Evolutionary conservation across 2,329 filamentous ascomycete species (phyloP).

Genomic region (Celoporthe dispersa): DNA sequence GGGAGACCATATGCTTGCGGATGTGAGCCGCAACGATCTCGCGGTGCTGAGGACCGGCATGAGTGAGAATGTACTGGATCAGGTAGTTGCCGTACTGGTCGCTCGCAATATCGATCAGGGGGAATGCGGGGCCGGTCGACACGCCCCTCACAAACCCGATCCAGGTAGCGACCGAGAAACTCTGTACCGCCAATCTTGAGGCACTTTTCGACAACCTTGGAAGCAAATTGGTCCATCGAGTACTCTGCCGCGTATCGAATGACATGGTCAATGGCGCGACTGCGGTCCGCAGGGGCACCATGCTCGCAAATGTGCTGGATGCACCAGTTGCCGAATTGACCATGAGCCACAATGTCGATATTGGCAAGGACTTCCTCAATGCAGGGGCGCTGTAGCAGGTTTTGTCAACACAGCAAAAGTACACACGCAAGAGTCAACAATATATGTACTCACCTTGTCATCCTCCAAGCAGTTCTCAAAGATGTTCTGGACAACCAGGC

Average conservation of each 20-base stretch:
- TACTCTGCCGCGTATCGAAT: conserved; percentile 93
- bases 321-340: conserved; percentile 99
- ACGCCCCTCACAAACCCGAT: conserved; percentile 90
- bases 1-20: conserved; percentile 98
- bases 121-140: conserved; percentile 91
- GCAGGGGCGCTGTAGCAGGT: conserved; percentile 79
- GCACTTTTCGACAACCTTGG: conserved; percentile 98
- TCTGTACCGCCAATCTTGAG: conserved; percentile 93
- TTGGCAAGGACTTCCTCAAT: conserved; percentile 95
- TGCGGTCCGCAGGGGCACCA: conserved; percentile 86
- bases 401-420: conserved; percentile 1
- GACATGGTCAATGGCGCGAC: conserved; percentile 92
- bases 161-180: conserved; percentile 89
- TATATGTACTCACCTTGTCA: conserved; percentile 74
- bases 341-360: conserved; percentile 95
- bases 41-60: conserved; percentile 84
- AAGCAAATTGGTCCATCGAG: conserved; percentile 98
- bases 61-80: conserved; percentile 94
- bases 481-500: conserved; percentile 97
- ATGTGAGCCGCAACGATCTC: conserved; percentile 94
- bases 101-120: conserved; percentile 95
- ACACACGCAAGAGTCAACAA: neutral
- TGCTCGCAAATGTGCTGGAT: conserved; percentile 99
- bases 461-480: conserved; percentile 99
- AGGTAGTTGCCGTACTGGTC: conserved; percentile 99